Evolutionary conservation across 2,329 filamentous ascomycete genomes (phyloP).

Genomic region (Westerdykella sp.): DNA sequence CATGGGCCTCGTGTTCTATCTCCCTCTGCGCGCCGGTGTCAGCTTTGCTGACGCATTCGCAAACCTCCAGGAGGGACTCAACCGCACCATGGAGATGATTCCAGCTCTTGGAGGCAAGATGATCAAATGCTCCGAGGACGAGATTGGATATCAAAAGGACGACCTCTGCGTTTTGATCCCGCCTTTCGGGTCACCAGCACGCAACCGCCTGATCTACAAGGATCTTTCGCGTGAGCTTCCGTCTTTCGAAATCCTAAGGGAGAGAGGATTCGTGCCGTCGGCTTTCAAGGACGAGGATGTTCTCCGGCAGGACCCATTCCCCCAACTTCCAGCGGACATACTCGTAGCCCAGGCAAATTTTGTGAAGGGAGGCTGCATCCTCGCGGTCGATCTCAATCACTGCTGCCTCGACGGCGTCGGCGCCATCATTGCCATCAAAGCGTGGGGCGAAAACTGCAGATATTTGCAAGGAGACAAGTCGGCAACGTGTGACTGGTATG

Average conservation of each 20-base stretch:
- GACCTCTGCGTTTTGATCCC: slow-evolving; percentile 18
- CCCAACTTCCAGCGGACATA: slow-evolving; percentile 16
- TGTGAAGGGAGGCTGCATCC: slow-evolving; percentile 20
- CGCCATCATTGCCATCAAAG: slow-evolving; percentile 15
- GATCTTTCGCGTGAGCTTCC: slow-evolving; percentile 15
- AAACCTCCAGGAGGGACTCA: slow-evolving; percentile 32
- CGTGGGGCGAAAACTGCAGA: slow-evolving; percentile 22
- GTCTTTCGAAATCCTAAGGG: slow-evolving; percentile 10
- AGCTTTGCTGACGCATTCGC: slow-evolving; percentile 26
- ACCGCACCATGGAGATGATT: slow-evolving; percentile 32
- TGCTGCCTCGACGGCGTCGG: slow-evolving; percentile 18
- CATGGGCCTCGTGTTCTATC: slow-evolving; percentile 33
- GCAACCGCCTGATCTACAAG: slow-evolving; percentile 14
- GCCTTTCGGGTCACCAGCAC: slow-evolving; percentile 5
- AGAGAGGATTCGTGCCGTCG: slow-evolving; percentile 14
- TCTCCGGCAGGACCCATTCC: slow-evolving; percentile 10
- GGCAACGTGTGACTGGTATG: slow-evolving; percentile 16
- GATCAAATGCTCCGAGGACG: slow-evolving; percentile 23
- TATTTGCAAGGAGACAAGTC: slow-evolving; percentile 16
- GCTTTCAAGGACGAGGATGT: slow-evolving; percentile 14
- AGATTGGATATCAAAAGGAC: slow-evolving; percentile 24
- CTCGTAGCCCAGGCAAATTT: slow-evolving; percentile 25
- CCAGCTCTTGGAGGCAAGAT: slow-evolving; percentile 36
- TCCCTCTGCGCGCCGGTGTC: slow-evolving; percentile 24
- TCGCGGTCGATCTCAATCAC: slow-evolving; percentile 17